These are phyloP conservation scores for Fusarium xyrophilum DNA, from an alignment of 2,329 filamentous ascomycete species.

Conservation along the genomic window DNA sequence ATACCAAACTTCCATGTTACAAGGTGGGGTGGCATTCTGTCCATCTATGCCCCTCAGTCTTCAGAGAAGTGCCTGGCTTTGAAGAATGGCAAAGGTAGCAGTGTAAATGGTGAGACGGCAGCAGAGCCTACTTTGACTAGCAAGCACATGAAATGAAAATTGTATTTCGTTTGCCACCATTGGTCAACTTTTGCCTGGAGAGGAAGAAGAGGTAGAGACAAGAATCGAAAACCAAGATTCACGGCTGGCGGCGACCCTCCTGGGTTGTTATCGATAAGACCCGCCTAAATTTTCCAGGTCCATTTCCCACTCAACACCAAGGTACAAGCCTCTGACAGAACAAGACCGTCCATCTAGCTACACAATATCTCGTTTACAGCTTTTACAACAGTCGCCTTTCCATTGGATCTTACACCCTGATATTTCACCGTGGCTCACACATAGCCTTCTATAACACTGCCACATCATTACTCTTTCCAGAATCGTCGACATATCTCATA, in stretches of 20 bases:
- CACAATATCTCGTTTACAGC: conserved; percentile 4
- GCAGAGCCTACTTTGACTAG: background rate
- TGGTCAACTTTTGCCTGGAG: background rate
- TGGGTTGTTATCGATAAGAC: conserved; percentile 44
- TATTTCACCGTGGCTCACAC: background rate
- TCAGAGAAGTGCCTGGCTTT: background rate
- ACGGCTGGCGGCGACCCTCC: background rate
- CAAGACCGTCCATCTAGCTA: conserved; percentile 5
- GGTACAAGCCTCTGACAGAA: conserved; percentile 27
- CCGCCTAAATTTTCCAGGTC: conserved; percentile 43
- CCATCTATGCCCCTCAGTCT: conserved; percentile 7
- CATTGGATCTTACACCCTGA: background rate
- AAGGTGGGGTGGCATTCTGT: conserved; percentile 1
- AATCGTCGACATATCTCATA: background rate
- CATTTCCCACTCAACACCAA: conserved; percentile 35
- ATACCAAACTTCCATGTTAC: background rate
- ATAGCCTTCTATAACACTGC: background rate
- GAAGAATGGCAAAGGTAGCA: background rate
- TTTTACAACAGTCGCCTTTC: background rate
- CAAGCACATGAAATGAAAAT: background rate
- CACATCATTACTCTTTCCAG: background rate
- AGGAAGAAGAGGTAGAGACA: background rate
- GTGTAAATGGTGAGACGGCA: background rate
- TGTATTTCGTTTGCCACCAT: background rate
- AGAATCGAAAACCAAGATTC: background rate